Percentiles rank a stretch among this genome's conserved stretches.
Evolutionary conservation across 768 basidiomycete genomes (phyloP).

Genomic region (Holtermanniella nyarrowii): DNA sequence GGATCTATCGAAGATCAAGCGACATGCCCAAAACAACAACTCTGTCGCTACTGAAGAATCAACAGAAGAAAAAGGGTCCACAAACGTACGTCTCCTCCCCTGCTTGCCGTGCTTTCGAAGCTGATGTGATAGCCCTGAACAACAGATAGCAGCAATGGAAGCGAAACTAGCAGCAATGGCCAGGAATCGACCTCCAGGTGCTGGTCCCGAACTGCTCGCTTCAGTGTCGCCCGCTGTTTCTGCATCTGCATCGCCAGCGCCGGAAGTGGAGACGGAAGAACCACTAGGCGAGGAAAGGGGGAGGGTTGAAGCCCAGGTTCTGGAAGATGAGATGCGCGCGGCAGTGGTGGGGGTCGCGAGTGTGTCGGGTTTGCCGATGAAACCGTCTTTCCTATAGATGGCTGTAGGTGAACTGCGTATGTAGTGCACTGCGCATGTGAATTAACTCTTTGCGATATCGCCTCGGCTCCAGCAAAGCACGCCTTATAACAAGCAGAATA

Average conservation of each 20-base stretch:
- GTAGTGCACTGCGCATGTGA: no score
- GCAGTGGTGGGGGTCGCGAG: background rate
- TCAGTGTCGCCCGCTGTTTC: no score
- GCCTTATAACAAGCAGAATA: no score
- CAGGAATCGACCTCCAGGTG: slow-evolving; percentile 4
- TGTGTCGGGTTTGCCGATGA: background rate
- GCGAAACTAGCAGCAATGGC: slow-evolving; percentile 83
- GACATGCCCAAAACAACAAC: slow-evolving; percentile 56
- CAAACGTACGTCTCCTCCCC: slow-evolving; percentile 45
- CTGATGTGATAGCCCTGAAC: background rate
- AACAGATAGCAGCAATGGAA: slow-evolving; percentile 89
- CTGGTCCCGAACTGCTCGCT: no score
- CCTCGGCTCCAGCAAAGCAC: no score
- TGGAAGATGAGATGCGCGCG: background rate
- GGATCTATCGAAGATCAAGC: slow-evolving; percentile 22
- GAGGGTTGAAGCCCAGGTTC: background rate
- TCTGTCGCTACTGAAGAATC: slow-evolving; percentile 73
- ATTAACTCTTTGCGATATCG: no score
- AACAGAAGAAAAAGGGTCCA: slow-evolving; percentile 41
- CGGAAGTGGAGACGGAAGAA: background rate
- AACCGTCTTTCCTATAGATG: background rate
- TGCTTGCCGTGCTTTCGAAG: background rate
- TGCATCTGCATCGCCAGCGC: no score
- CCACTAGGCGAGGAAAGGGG: background rate
- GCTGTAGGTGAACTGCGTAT: no score